Evolutionary conservation across 306 rosid genomes (phyloP), one percentile per base, ranked within the genome.

Genomic region (Castanopsis chinensis): DNA sequence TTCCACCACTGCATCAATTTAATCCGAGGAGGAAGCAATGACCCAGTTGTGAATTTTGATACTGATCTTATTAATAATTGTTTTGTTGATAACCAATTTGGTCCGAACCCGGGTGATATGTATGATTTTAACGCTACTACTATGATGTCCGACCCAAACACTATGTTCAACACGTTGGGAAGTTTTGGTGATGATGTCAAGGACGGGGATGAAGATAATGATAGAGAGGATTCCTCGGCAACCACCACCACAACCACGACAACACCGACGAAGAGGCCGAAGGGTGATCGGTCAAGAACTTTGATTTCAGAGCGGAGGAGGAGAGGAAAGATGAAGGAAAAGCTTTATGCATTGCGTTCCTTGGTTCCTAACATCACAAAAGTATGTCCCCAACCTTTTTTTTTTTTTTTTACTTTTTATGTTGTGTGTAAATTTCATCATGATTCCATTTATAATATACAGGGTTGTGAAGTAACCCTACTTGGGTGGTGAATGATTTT

Each of bases 311-410:
- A 95, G 82, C 84, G 96, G 70, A 89, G 85, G 55, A 91, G 99
- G 76, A 90, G 99, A 58, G 88, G 91, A 17, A 75, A 87, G 43
- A 91, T 93, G 99, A 95, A 95, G 86, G 99, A 95, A 72, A 90
- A 90, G 84, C 99, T 95, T 74, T 91, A 93, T 41, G 92, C 93
- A 67, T 87, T 95, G 83, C 88, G 98, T 25, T 73, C 98, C 73
- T 80, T 91, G 83, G 99, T 95, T 83, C 99, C 99, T 23, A 91
- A 90, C 83, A 95, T 95, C 71, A 89, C 95, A 11, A 93, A 95
- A 91, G 99, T 94, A 84, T 6, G 35, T 18, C 17, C 17, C 20
- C 5, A 18, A 43, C 21, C 8, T 67, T 67, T 67, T 65, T 14
- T 41, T 41, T 67, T 33, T 65, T 14, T 41, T 41, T 1, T 41